A percentile compares a stretch with the other conserved stretches of the same genome.
phyloP scores from a whole-genome alignment of 805 yeast species.

The Yamadazyma endophytica region DNA sequence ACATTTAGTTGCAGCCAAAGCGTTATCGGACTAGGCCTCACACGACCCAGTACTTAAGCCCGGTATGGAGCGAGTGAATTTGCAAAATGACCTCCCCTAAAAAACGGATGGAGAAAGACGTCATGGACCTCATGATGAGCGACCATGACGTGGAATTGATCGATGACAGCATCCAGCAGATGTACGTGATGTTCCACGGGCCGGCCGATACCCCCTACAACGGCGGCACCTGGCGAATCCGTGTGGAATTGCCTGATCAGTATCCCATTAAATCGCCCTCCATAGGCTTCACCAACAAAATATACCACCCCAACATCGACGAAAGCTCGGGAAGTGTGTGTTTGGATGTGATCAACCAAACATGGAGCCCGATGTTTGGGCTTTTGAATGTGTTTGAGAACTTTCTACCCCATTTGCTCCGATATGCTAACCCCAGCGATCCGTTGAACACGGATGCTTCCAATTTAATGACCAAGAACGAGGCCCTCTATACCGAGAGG shows the following conservation, averaged over 20 bases:
- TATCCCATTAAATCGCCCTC: constrained; percentile 96
- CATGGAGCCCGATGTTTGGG: constrained; percentile 98
- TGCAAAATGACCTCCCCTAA: constrained; percentile 52
- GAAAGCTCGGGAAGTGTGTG: constrained; percentile 89
- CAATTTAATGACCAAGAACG: constrained; percentile 66
- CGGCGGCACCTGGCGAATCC: constrained; percentile 85
- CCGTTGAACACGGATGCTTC: constrained; percentile 93
- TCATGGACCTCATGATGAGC: constrained; percentile 94
- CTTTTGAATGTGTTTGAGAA: constrained; percentile 86
- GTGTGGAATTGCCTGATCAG: constrained; percentile 91
- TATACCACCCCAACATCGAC: constrained; percentile 94
- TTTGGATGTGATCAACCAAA: constrained; percentile 91
- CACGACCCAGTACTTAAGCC: too few species aligned
- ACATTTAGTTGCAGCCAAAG: too few species aligned
- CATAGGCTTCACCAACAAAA: constrained; percentile 86
- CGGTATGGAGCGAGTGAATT: too few species aligned
- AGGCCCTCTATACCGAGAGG: constrained; percentile 57
- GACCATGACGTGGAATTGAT: constrained; percentile 82
- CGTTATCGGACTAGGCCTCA: too few species aligned
- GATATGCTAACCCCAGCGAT: constrained; percentile 92
- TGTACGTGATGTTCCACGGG: constrained; percentile 79
- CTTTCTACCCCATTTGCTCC: constrained; percentile 84
- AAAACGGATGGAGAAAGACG: constrained; percentile 88
- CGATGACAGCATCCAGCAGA: constrained; percentile 76
- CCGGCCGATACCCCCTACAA: constrained; percentile 82